These are phyloP conservation scores for Salix exigua DNA, from an alignment of 345 rosid genomes.

Conservation along the genomic window DNA sequence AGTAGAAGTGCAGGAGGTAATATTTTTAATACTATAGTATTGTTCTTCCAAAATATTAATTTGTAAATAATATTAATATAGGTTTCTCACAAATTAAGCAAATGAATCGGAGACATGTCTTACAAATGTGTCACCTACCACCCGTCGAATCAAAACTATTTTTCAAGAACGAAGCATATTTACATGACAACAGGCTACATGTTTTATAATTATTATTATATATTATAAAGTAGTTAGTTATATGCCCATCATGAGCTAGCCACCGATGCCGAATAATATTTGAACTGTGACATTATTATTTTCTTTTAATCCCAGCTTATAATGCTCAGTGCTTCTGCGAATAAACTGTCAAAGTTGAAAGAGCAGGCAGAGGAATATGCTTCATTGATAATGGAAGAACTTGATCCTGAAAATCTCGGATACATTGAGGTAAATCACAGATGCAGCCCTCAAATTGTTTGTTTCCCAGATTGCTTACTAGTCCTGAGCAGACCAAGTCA, in stretches of 20 bases:
- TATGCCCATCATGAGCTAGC: not conserved
- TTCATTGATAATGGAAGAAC: constrained; percentile 87
- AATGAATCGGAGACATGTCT: not conserved
- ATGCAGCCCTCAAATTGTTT: not conserved
- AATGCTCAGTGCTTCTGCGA: constrained; percentile 94
- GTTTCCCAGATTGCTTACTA: too few species aligned
- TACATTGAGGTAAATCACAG: constrained; percentile 70
- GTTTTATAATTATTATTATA: not conserved
- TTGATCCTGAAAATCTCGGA: constrained; percentile 90
- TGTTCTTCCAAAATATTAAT: too few species aligned
- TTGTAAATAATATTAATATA: not conserved
- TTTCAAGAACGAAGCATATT: not conserved
- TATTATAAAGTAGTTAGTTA: not conserved
- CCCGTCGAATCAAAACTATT: not conserved
- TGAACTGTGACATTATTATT: not conserved
- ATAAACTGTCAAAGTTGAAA: constrained; percentile 80
- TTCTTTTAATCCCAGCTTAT: constrained; percentile 53
- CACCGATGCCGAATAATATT: not conserved
- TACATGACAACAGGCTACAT: not conserved
- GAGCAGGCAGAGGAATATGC: constrained; percentile 97
- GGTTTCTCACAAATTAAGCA: not conserved
- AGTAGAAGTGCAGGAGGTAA: constrained; percentile 83
- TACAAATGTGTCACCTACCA: not conserved
- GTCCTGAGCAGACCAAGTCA: not conserved
- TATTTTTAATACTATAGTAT: not conserved